Conservation (phyloP, 2,329 filamentous ascomycete genomes). For the Nemania sp. region DNA sequence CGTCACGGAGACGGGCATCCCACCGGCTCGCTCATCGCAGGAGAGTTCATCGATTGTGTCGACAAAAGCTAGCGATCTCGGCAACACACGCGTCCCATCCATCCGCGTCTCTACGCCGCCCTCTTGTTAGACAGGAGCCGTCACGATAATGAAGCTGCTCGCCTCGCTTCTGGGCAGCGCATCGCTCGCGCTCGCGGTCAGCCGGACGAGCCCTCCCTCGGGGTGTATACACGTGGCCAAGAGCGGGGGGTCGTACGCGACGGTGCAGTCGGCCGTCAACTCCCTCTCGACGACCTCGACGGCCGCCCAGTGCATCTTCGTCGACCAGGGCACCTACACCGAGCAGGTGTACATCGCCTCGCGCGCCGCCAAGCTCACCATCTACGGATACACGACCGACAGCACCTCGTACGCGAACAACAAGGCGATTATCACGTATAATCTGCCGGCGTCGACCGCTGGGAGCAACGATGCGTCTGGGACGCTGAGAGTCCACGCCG, state of each 20-base stretch:
- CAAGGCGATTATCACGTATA: constrained; percentile 57
- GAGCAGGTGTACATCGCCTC: constrained; percentile 62
- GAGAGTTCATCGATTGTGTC: neutral
- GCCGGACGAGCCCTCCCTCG: constrained; percentile 47
- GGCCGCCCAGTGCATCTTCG: constrained; percentile 61
- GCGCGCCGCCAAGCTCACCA: constrained; percentile 53
- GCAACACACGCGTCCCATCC: neutral
- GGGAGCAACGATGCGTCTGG: constrained; percentile 58
- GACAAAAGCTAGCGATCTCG: neutral
- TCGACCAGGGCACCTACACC: constrained; percentile 62
- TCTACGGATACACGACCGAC: constrained; percentile 63
- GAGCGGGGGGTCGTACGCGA: constrained; percentile 44
- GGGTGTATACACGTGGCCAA: constrained; percentile 56
- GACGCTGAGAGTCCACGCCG: constrained; percentile 50
- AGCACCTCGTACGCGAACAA: constrained; percentile 58
- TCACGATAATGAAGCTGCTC: constrained; percentile 17
- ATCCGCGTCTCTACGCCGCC: neutral
- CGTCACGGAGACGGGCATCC: neutral
- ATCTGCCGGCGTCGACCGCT: constrained; percentile 51
- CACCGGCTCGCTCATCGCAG: neutral
- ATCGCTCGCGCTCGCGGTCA: constrained; percentile 34
- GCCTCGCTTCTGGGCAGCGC: constrained; percentile 18
- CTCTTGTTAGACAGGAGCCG: neutral
- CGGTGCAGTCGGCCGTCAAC: constrained; percentile 60
- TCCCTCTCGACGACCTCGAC: constrained; percentile 58